Percentiles rank a stretch among this genome's conserved stretches.
Conservation (phyloP, 2,329 filamentous ascomycete species). For the Elsinoe ampelina region DNA sequence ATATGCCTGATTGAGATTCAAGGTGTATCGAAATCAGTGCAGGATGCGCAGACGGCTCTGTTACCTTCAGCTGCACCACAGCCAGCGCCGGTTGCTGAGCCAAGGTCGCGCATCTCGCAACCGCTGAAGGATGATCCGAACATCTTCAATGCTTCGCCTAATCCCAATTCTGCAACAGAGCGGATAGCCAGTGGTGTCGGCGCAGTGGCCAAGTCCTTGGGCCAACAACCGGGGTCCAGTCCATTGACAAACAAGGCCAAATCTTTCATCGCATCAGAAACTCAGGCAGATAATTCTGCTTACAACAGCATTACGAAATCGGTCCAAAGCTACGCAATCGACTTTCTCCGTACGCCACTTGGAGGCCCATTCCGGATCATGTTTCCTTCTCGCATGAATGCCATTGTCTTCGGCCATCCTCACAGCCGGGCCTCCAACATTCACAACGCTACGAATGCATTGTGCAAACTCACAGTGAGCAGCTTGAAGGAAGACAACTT, state of each 20-base stretch:
- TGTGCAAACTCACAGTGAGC: conserved; percentile 55
- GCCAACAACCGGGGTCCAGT: conserved; percentile 35
- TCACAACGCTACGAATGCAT: conserved; percentile 58
- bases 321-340: conserved; percentile 34
- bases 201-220: conserved; percentile 38
- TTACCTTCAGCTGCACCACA: not conserved
- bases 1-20: conserved; percentile 62
- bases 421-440: conserved; percentile 61
- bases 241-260: conserved; percentile 30
- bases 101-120: conserved; percentile 18
- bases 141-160: conserved; percentile 31
- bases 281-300: conserved; percentile 24
- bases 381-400: conserved; percentile 55
- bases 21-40: conserved; percentile 57
- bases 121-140: conserved; percentile 38
- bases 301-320: conserved; percentile 45
- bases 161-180: conserved; percentile 29
- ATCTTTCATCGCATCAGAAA: conserved; percentile 22
- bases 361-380: conserved; percentile 62
- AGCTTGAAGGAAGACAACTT: conserved; percentile 74
- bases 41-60: conserved; percentile 33
- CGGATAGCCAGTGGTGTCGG: conserved; percentile 35
- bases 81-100: not conserved
- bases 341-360: conserved; percentile 43
- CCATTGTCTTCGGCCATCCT: conserved; percentile 63